Conservation (phyloP, 2,329 filamentous ascomycete genomes). For the Knoxdaviesia capensis region DNA sequence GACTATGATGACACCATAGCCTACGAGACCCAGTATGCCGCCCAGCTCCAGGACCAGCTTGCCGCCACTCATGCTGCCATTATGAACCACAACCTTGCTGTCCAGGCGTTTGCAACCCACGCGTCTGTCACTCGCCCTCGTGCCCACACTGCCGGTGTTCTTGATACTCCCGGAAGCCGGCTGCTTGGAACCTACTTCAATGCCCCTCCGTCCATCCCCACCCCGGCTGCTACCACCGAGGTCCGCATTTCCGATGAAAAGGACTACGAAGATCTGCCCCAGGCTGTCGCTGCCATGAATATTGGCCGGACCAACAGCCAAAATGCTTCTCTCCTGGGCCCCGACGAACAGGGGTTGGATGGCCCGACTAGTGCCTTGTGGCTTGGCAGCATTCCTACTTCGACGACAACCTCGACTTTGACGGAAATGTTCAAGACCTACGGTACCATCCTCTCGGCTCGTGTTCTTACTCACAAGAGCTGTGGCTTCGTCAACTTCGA, state of each 20-base stretch:
- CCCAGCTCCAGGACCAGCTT: constrained; percentile 39
- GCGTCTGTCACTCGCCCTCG: constrained; percentile 66
- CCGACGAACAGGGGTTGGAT: constrained; percentile 64
- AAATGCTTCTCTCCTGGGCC: constrained; percentile 45
- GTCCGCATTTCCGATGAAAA: constrained; percentile 54
- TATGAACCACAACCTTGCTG: constrained; percentile 78
- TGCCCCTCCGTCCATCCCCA: constrained; percentile 9
- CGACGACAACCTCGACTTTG: constrained; percentile 85
- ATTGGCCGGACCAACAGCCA: constrained; percentile 45
- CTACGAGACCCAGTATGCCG: constrained; percentile 37
- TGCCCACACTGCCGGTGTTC: constrained; percentile 75
- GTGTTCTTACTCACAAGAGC: constrained; percentile 95
- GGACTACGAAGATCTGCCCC: constrained; percentile 61
- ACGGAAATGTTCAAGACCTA: constrained; percentile 92
- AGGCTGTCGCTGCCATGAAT: constrained; percentile 66
- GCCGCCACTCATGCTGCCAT: constrained; percentile 51
- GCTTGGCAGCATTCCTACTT: constrained; percentile 94
- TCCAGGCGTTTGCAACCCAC: constrained; percentile 78
- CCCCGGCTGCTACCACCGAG: constrained; percentile 46
- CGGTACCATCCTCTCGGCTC: constrained; percentile 73
- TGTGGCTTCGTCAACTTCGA: constrained; percentile 98
- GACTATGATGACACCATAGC: constrained; percentile 40
- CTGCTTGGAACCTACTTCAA: constrained; percentile 48
- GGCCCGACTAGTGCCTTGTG: constrained; percentile 84
- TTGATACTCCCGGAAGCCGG: constrained; percentile 56